Evolutionary conservation across 139 green algal genomes (phyloP), one percentile per base, ranked within the genome.

Genomic region (Tetradesmus lagerheimii): DNA sequence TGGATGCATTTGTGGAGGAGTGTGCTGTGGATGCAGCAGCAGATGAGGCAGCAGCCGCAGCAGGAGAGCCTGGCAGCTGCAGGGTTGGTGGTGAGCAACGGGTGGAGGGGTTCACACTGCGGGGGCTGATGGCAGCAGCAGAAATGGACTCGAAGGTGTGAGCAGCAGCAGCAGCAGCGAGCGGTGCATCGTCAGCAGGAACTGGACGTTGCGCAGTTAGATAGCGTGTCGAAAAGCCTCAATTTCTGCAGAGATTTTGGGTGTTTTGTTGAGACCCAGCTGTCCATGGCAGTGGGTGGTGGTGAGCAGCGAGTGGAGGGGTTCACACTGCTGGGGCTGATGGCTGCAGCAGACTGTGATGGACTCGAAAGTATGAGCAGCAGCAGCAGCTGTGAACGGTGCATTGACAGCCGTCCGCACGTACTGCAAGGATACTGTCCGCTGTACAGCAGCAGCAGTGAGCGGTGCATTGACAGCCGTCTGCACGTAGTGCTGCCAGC

Each of bases 121-220:
- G 45, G 41, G 85, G 85, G 0, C 34, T 89, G 14, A 89, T 89
- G 85, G 85, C 85, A 38, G 85, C 85, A 45, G 85, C 85, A 75
- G 85, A 83, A 23, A 27, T 89, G 85, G 85, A 89, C 34, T 35
- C 85, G 5, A 84, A 84, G 66, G 85, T 89, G 14, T 89, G n/a
- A 74, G 57, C 20, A 31, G 57, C 5, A 50, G 43, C 43, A 15
- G 43, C 6, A 50, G 5, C 43, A 50, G 43, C 9, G 43, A 9
- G 5, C n/a, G n/a, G n/a, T n/a, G n/a, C n/a, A 75, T 45, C 80
- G 25, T 4, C 57, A 41, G 64, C 35, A 38, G 35, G 23, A 20
- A 3, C 83, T 29, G 34, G 35, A 23, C 23, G 83, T 27, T 47
- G n/a, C 31, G 23, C 23, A 5, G 3, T 25, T 18, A n/a, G n/a